These are phyloP conservation scores for Xylariaceae sp. DNA, from an alignment of 2,329 filamentous ascomycete species.

Conservation along the genomic window DNA sequence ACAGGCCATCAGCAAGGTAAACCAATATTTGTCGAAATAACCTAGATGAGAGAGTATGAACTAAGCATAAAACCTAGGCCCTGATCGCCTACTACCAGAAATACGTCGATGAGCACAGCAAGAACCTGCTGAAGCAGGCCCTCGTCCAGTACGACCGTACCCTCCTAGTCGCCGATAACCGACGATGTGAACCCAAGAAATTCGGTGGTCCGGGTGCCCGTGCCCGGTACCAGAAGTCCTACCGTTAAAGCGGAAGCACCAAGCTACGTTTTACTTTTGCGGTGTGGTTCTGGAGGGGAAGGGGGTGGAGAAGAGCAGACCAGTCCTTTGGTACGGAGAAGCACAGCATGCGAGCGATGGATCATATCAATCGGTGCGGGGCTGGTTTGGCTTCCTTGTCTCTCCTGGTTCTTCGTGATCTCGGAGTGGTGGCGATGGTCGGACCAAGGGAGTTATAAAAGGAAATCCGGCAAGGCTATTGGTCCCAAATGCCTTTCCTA, in stretches of 20 bases:
- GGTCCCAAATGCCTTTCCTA: conserved; percentile 45
- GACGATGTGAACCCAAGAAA: conserved; percentile 99
- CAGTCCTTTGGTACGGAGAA: conserved; percentile 45
- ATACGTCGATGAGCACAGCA: conserved; percentile 99
- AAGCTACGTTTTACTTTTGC: conserved; percentile 27
- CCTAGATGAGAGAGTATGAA: neutral
- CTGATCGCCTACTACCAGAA: conserved; percentile 99
- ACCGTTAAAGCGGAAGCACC: conserved; percentile 73
- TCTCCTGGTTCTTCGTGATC: conserved; percentile 35
- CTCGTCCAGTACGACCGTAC: conserved; percentile 96
- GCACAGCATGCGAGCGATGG: conserved; percentile 33
- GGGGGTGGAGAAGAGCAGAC: conserved; percentile 33
- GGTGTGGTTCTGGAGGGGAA: conserved; percentile 31
- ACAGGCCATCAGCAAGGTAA: conserved; percentile 85
- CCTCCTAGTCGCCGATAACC: conserved; percentile 98
- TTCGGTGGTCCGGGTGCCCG: conserved; percentile 92
- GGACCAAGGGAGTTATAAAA: conserved; percentile 46
- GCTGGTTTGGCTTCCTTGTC: conserved; percentile 29
- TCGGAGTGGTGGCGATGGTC: conserved; percentile 39
- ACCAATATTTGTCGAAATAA: conserved; percentile 4
- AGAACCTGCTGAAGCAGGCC: conserved; percentile 98
- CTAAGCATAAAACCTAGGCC: conserved; percentile 18
- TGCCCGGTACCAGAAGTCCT: conserved; percentile 98
- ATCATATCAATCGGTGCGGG: conserved; percentile 24
- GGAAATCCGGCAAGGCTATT: conserved; percentile 42